Base-by-base conservation (phyloP, 805 yeast species). In the Teunomyces stri region DNA sequence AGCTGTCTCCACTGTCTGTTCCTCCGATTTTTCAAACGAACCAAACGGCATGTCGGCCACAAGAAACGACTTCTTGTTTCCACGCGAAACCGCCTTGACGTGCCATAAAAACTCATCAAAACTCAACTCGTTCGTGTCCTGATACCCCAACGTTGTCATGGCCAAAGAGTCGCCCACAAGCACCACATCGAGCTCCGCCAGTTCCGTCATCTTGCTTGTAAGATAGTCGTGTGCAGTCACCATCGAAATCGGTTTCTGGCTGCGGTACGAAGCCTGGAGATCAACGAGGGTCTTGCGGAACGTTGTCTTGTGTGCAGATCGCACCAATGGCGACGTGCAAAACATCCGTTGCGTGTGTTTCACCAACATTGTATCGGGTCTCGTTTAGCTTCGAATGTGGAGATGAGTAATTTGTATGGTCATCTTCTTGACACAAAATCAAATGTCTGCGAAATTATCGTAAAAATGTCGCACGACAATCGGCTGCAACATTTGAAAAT, bases 1-100 rank as follows among this genome's bases (percentile, higher is more conserved):
- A 0, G 89, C 75, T 3, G 83, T 73, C 10, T 71, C 75, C 2
- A 87, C 63, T 1, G 96, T 96, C 51, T 84, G 79, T 15, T 75
- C 74, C 0, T 75, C 64, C 2, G 86, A 76, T 1, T 74, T 57
- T 62, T 92, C 98, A 61, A 81, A 91, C 0, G 87, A 69, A 0
- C 98, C 98, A 68, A 87, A 91, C 2, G 98, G 96, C 58, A 94
- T 67, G 63, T 92, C 99, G 0, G 87, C 94, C 4, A 92, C 76
- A 5, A 91, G 58, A 51, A 88, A 80, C 29, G 94, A 82, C 13
- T 77, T 58, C 2, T 75, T 63, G 29, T 81, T 78, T 0, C 94
- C 96, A 27, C 97, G 71, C 11, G 81, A 64, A 1, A 90, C 96
- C 0, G 97, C 85, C 45, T 77, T 74, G 34, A 86, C 83, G 55